These are phyloP conservation scores for Ascochyta lentis DNA, from an alignment of 2,329 filamentous ascomycete species.

Conservation along the genomic window DNA sequence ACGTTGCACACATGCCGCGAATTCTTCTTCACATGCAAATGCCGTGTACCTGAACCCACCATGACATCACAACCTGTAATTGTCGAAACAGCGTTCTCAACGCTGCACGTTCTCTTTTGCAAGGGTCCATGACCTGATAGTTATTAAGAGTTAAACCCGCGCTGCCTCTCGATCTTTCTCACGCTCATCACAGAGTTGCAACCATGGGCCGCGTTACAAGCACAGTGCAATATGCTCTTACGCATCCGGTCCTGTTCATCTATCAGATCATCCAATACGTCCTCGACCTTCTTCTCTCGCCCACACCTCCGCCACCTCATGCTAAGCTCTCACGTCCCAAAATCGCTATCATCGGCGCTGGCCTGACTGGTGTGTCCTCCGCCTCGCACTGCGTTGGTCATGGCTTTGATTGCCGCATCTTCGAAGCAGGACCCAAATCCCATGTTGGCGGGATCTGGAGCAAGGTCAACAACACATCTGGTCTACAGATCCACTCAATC, in stretches of 20 bases:
- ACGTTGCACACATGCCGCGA: background rate
- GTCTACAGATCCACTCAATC: constrained; percentile 81
- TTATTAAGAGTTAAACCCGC: background rate
- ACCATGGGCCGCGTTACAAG: constrained; percentile 28
- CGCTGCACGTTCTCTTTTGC: constrained; percentile 17
- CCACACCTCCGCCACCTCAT: constrained; percentile 68
- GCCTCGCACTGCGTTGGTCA: constrained; percentile 85
- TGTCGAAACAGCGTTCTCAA: constrained; percentile 13
- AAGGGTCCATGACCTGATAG: background rate
- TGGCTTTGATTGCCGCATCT: constrained; percentile 82
- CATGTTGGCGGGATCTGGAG: constrained; percentile 82
- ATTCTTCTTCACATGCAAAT: constrained; percentile 29
- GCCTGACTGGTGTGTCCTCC: constrained; percentile 75
- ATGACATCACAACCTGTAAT: constrained; percentile 34
- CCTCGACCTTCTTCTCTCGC: constrained; percentile 70
- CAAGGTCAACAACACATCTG: constrained; percentile 80
- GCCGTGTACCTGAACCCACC: constrained; percentile 9
- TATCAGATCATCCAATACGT: constrained; percentile 72
- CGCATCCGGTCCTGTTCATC: constrained; percentile 61
- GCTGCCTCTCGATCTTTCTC: background rate
- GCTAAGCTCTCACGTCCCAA: constrained; percentile 65
- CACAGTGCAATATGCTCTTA: constrained; percentile 39
- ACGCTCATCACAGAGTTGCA: background rate
- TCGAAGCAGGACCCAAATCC: constrained; percentile 72
- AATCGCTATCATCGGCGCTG: constrained; percentile 56